Evolutionary conservation across 768 basidiomycete species (phyloP).

Genomic region (Suillus discolor): DNA sequence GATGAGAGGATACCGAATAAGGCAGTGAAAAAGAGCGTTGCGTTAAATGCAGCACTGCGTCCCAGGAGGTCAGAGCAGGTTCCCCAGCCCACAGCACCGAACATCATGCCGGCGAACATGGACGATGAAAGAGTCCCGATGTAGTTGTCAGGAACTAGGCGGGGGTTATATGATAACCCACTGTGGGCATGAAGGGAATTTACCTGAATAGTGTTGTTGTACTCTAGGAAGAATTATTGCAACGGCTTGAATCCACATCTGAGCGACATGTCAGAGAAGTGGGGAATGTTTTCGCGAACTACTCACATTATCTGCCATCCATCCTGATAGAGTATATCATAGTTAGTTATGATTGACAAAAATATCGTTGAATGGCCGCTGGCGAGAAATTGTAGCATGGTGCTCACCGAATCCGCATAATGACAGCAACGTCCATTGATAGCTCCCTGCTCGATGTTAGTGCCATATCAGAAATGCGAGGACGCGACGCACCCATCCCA

Average conservation of each 20-base stretch:
- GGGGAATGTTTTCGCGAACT: slow-evolving; percentile 2
- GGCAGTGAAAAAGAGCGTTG: slow-evolving; percentile 87
- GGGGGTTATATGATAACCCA: slow-evolving; percentile 19
- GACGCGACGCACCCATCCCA: slow-evolving; percentile 70
- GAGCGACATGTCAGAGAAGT: slow-evolving; percentile 30
- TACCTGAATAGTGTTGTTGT: slow-evolving; percentile 83
- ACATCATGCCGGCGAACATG: slow-evolving; percentile 98
- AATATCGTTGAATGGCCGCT: background rate
- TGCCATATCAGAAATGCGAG: background rate
- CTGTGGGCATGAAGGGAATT: slow-evolving; percentile 22
- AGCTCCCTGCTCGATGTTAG: slow-evolving; percentile 48
- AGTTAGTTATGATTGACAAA: slow-evolving; percentile 2
- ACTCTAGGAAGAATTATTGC: slow-evolving; percentile 97
- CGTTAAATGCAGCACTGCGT: slow-evolving; percentile 88
- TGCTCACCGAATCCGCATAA: slow-evolving; percentile 86
- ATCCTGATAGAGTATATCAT: slow-evolving; percentile 51
- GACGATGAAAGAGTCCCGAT: slow-evolving; percentile 85
- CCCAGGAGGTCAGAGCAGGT: slow-evolving; percentile 91
- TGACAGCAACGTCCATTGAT: slow-evolving; percentile 81
- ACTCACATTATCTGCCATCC: slow-evolving; percentile 91
- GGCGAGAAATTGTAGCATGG: background rate
- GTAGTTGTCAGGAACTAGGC: slow-evolving; percentile 66
- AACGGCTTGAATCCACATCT: slow-evolving; percentile 95
- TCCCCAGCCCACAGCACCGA: slow-evolving; percentile 91
- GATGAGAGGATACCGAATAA: slow-evolving; percentile 85